Evolutionary conservation across 495 filamentous ascomycete genomes (phyloP).

Genomic region (Monascus purpureus): DNA sequence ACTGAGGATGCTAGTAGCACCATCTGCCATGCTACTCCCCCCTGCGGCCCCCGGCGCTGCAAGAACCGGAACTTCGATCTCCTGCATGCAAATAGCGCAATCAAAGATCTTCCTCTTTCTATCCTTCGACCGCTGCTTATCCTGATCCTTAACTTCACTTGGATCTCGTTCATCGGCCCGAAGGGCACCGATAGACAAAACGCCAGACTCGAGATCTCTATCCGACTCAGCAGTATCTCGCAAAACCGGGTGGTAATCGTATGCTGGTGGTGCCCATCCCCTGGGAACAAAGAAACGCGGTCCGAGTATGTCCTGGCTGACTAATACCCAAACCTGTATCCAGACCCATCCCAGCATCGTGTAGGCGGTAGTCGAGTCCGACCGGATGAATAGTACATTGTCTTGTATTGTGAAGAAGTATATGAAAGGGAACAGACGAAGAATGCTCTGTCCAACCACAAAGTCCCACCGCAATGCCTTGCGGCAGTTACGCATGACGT

Average conservation of each 20-base stretch:
- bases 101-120: slow-evolving; percentile 57
- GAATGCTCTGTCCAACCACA: slow-evolving; percentile 65
- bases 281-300: slow-evolving; percentile 62
- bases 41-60: slow-evolving; percentile 35
- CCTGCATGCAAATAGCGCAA: slow-evolving; percentile 89
- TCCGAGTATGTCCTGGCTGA: slow-evolving; percentile 71
- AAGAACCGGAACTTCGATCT: slow-evolving; percentile 75
- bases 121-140: slow-evolving; percentile 22
- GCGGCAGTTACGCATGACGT: slow-evolving; percentile 80
- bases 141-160: slow-evolving; percentile 23
- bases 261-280: slow-evolving; percentile 66
- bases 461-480: slow-evolving; percentile 80
- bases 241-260: slow-evolving; percentile 88
- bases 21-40: slow-evolving; percentile 37
- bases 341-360: slow-evolving; percentile 72
- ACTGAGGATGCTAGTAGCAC: slow-evolving; percentile 57
- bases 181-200: slow-evolving; percentile 54
- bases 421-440: slow-evolving; percentile 61
- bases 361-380: slow-evolving; percentile 47
- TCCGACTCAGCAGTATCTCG: slow-evolving; percentile 39
- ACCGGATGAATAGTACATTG: slow-evolving; percentile 70
- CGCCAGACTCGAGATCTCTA: slow-evolving; percentile 60
- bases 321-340: slow-evolving; percentile 70
- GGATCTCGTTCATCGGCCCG: slow-evolving; percentile 29
- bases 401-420: slow-evolving; percentile 63